Evolutionary conservation across 768 basidiomycete species (phyloP), one percentile per base, ranked within the genome.

Genomic region (Pleurotus eryngii): DNA sequence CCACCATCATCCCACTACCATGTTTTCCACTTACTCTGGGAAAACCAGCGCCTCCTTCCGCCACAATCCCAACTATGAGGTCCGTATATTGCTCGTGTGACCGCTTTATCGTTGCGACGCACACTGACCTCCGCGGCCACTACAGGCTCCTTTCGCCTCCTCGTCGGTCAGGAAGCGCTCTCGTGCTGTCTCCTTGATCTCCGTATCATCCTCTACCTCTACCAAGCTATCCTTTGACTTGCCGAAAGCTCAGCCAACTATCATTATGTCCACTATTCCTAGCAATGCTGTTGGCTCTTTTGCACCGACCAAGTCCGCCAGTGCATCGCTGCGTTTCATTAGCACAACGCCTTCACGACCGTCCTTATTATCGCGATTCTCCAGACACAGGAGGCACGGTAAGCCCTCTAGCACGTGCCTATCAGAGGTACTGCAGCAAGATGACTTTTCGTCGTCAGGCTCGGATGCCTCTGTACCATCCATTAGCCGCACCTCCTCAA

Each of bases 131-230:
- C 71, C 73, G 38, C 64, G 72, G 11, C 35, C 70, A 68, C 57
- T 78, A 87, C 61, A 76, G 81, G 65, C 71, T 95, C 11, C 92
- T 91, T n/a, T 83, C 83, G 64, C 67, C 82, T 17, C 75, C 79
- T 65, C 98, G 93, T 74, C 97, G 93, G 92, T n/a, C n/a, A 40
- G 39, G 24, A n/a, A 42, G 39, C 51, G 51, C 15, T 12, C 51
- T 24, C 55, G 55, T 37, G 22, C 55, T 4, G 12, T 63, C 17
- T 73, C 71, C 15, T 58, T 73, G 5, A 59, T 70, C 57, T 71
- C 73, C 5, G 56, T 58, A 14, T 60, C 65, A 14, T 59, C 62
- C 7, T 42, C 64, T 37, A 61, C 22, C 37, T 55, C 59, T 4
- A 57, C 59, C 1, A 65, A 64, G 58, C 45, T 43, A 54, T 40